A percentile compares a stretch with the other conserved stretches of the same genome.
phyloP scores from a whole-genome alignment of 176 grass and related monocot genomes.

The Ananas comosus region DNA sequence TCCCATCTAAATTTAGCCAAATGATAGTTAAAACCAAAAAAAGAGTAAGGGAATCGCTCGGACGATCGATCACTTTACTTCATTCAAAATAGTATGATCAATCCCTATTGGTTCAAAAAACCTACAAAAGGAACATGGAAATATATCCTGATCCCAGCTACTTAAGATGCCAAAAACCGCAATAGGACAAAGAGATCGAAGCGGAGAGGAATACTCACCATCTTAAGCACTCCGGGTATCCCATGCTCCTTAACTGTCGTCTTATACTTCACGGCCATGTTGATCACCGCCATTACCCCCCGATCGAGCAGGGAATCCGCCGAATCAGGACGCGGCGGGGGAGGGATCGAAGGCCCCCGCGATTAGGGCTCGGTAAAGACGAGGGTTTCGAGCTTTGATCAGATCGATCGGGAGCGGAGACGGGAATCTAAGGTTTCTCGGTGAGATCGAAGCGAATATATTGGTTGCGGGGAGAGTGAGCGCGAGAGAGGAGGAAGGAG shows the following conservation, averaged over 20 bases:
- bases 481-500: neutral
- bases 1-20: neutral
- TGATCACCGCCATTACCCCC: neutral
- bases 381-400: neutral
- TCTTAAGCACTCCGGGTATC: conserved; percentile 65
- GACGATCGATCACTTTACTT: too few relatives aligned
- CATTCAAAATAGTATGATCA: too few relatives aligned
- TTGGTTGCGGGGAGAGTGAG: neutral
- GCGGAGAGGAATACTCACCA: conserved; percentile 30
- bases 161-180: neutral
- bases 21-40: neutral
- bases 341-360: neutral
- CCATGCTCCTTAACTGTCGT: conserved; percentile 71
- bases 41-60: too few relatives aligned
- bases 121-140: too few relatives aligned
- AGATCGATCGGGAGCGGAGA: neutral
- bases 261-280: conserved; percentile 49
- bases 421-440: neutral
- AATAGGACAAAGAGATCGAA: neutral
- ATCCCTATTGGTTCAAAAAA: neutral
- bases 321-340: neutral
- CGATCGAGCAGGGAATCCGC: neutral
- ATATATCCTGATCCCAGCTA: neutral
- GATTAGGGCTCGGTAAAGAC: neutral
- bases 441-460: neutral